These are phyloP conservation scores for Thelonectria discophora DNA, from an alignment of 2,329 filamentous ascomycete genomes.

Conservation along the genomic window DNA sequence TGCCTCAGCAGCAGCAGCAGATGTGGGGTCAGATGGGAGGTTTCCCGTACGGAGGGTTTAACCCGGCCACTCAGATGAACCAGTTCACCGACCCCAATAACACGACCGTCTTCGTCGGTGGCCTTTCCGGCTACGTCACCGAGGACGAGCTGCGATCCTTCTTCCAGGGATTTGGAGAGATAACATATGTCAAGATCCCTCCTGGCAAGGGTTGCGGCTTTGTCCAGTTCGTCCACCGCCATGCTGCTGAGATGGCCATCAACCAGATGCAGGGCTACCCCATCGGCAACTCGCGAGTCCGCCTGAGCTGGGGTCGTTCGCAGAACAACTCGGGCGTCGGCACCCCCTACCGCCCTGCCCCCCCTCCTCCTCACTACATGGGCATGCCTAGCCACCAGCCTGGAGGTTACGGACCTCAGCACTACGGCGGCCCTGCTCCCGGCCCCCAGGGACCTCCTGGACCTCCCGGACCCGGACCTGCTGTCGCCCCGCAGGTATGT, in stretches of 20 bases:
- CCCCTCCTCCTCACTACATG: constrained; percentile 68
- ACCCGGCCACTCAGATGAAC: constrained; percentile 78
- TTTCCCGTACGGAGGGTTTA: constrained; percentile 56
- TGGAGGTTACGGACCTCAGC: constrained; percentile 57
- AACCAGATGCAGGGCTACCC: constrained; percentile 99
- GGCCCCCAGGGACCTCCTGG: constrained; percentile 55
- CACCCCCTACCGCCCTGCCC: constrained; percentile 95
- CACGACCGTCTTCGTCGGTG: constrained; percentile 97
- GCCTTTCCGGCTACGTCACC: constrained; percentile 96
- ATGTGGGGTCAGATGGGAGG: constrained; percentile 51
- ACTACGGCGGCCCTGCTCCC: constrained; percentile 56
- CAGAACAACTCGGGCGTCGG: constrained; percentile 99
- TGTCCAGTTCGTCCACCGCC: constrained; percentile 98
- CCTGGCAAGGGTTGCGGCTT: constrained; percentile 99
- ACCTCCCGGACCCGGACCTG: constrained; percentile 50
- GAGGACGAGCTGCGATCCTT: constrained; percentile 99
- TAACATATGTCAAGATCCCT: constrained; percentile 99
- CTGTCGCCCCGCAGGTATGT: constrained; percentile 52
- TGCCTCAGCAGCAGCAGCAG: constrained; percentile 53
- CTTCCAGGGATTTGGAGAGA: constrained; percentile 99
- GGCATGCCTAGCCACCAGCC: constrained; percentile 56
- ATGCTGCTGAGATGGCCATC: constrained; percentile 99
- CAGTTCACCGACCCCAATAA: constrained; percentile 99
- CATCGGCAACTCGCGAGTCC: constrained; percentile 97
- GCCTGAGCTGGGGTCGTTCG: constrained; percentile 95